Conservation (phyloP, 2,329 filamentous ascomycete species). For the Colletotrichum sp. region DNA sequence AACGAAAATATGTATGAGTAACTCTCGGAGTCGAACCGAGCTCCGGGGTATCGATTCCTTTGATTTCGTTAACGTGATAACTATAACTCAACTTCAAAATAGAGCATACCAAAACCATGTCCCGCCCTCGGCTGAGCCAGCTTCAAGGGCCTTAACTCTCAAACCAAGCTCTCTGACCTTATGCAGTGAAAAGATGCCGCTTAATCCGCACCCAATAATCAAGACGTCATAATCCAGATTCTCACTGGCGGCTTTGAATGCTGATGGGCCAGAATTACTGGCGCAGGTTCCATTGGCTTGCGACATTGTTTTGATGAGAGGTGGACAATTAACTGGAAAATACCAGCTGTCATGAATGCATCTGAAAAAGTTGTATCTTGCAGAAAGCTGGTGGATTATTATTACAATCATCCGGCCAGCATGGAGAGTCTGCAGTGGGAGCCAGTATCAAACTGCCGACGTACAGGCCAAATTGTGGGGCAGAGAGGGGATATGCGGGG, state of each 20-base stretch:
- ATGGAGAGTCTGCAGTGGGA: not conserved
- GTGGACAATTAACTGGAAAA: not conserved
- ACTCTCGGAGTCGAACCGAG: slow-evolving; percentile 50
- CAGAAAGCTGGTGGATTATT: not conserved
- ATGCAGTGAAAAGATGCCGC: slow-evolving; percentile 44
- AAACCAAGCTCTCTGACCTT: slow-evolving; percentile 42
- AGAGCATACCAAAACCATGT: slow-evolving; percentile 46
- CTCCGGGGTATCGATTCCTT: slow-evolving; percentile 47
- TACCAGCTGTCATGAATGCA: not conserved
- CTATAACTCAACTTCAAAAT: not conserved
- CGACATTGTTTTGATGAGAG: not conserved
- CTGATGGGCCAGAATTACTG: not conserved
- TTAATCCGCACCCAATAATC: slow-evolving; percentile 43
- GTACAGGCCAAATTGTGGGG: not conserved
- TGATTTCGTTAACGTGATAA: not conserved
- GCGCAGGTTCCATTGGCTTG: not conserved
- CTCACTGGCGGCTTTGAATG: slow-evolving; percentile 9
- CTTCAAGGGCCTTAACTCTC: slow-evolving; percentile 41
- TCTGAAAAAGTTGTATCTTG: not conserved
- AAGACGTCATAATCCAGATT: slow-evolving; percentile 37
- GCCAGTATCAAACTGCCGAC: not conserved
- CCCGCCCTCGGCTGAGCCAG: slow-evolving; percentile 43
- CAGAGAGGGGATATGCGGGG: not conserved
- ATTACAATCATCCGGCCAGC: not conserved
- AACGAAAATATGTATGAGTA: slow-evolving; percentile 50